These are phyloP conservation scores for Oryza glaberrima DNA, from an alignment of 176 grass and related monocot genomes.

Conservation along the genomic window DNA sequence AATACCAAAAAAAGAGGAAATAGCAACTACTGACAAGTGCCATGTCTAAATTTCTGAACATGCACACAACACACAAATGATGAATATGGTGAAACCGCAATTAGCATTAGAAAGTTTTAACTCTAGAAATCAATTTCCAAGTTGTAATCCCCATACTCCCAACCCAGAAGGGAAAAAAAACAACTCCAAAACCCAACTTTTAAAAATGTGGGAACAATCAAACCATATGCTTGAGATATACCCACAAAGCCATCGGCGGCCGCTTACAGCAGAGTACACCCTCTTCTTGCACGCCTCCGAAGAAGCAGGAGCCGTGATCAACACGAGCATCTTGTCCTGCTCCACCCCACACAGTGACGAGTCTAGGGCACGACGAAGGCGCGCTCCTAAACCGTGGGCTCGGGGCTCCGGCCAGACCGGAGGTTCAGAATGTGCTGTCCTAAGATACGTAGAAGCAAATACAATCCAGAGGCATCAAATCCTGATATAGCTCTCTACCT, in stretches of 20 bases:
- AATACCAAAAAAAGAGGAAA: neutral
- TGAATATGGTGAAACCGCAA: neutral
- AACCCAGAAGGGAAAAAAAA: neutral
- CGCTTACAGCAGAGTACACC: neutral
- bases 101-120: neutral
- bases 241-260: neutral
- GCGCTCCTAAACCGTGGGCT: no score
- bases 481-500: neutral
- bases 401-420: no score
- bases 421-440: no score
- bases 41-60: neutral
- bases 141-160: neutral
- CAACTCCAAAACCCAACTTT: neutral
- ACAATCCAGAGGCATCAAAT: neutral
- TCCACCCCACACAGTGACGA: no score
- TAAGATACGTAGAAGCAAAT: neutral
- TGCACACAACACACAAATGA: conserved; percentile 5
- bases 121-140: neutral
- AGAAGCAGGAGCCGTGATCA: no score
- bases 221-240: neutral
- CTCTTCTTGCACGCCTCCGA: no score
- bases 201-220: neutral
- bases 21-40: neutral
- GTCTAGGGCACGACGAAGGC: no score
- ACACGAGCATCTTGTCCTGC: no score